These are phyloP conservation scores for Umbelopsis isabellina DNA, from an alignment of 192 early-diverging fungal genomes.

Conservation along the genomic window DNA sequence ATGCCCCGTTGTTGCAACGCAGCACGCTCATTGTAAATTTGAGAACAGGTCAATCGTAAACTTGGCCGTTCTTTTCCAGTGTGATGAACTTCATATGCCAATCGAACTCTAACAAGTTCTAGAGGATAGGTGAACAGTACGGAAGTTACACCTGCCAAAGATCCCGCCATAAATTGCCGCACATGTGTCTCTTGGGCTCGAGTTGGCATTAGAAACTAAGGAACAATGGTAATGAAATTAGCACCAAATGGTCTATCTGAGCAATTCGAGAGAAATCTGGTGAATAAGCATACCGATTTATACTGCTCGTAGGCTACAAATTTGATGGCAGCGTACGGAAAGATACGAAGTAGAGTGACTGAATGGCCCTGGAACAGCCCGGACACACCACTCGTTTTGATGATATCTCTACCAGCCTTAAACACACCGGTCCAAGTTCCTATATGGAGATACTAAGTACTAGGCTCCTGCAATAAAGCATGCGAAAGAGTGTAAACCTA, in stretches of 20 bases:
- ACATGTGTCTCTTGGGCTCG: constrained; percentile 65
- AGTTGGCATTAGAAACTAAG: constrained; percentile 67
- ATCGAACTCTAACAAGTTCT: constrained; percentile 90
- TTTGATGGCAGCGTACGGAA: constrained; percentile 97
- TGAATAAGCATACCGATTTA: constrained; percentile 47
- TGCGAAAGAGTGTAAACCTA: constrained; percentile 29
- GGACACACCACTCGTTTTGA: constrained; percentile 65
- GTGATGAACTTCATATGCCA: constrained; percentile 83
- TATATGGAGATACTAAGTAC: constrained; percentile 28
- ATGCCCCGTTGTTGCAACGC: constrained; percentile 48
- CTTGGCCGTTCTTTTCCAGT: constrained; percentile 15
- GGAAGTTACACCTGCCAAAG: constrained; percentile 77
- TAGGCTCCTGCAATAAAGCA: background rate
- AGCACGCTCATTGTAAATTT: constrained; percentile 81
- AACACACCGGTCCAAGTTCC: constrained; percentile 83
- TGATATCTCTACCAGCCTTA: constrained; percentile 76
- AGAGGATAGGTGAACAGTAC: constrained; percentile 92
- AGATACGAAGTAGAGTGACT: constrained; percentile 91
- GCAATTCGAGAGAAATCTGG: background rate
- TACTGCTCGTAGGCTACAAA: constrained; percentile 97
- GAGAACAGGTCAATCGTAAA: constrained; percentile 34
- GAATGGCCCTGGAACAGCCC: constrained; percentile 96
- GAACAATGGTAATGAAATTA: background rate
- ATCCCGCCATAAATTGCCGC: constrained; percentile 84
- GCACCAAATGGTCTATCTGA: background rate